phyloP scores from a whole-genome alignment of 768 basidiomycete genomes.

The Lentinula edodes region DNA sequence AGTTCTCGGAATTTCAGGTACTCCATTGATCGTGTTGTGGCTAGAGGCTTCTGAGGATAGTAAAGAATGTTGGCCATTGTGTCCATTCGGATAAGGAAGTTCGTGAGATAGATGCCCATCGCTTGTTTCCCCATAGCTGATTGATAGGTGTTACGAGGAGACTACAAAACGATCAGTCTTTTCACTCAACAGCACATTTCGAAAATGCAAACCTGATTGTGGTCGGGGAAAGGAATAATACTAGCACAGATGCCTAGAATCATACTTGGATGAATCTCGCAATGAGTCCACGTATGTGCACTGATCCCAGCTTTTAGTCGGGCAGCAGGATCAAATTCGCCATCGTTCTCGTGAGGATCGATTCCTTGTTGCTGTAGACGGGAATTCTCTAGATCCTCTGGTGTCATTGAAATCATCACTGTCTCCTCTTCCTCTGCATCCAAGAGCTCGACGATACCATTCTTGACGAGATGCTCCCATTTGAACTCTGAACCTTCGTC shows the following conservation, averaged over 20 bases:
- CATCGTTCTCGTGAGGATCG: conserved; percentile 54
- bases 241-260: conserved; percentile 97
- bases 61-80: conserved; percentile 99
- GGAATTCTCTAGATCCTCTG: conserved; percentile 89
- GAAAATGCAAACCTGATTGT: conserved; percentile 66
- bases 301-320: conserved; percentile 81
- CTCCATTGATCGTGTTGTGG: conserved; percentile 98
- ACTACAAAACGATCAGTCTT: conserved; percentile 39
- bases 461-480: conserved; percentile 82
- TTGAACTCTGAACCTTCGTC: conserved; percentile 65
- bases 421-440: conserved; percentile 99
- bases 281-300: conserved; percentile 95
- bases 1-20: conserved; percentile 98
- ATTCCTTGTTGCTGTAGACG: conserved; percentile 57
- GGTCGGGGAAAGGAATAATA: conserved; percentile 99
- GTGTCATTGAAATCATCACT: conserved; percentile 99
- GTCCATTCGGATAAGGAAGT: conserved; percentile 98
- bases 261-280: conserved; percentile 99
- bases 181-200: conserved; percentile 5
- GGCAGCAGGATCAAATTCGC: conserved; percentile 80
- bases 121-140: conserved; percentile 99
- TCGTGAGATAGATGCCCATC: conserved; percentile 98
- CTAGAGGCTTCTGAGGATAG: conserved; percentile 98
- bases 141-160: conserved; percentile 99
- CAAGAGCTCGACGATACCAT: conserved; percentile 87